Percentiles rank a stretch among this genome's conserved stretches.
phyloP scores from a whole-genome alignment of 306 rosid species.

The Quercus aquifolioides region DNA sequence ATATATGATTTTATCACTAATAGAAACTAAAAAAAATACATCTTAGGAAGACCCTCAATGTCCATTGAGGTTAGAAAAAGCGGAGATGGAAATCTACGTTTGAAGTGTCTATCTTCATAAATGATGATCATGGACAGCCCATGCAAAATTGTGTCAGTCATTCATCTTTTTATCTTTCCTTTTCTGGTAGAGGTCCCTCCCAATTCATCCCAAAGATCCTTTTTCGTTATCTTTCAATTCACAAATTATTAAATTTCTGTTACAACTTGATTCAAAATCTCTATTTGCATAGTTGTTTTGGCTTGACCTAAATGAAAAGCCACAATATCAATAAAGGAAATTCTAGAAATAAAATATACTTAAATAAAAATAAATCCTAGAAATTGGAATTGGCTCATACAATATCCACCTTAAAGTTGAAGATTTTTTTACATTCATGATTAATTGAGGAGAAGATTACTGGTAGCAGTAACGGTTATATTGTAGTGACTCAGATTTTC shows the following conservation, averaged over 20 bases:
- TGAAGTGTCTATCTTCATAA: background rate
- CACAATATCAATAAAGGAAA: slow-evolving; percentile 5
- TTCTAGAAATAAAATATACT: background rate
- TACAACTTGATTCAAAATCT: slow-evolving; percentile 5
- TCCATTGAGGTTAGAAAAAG: background rate
- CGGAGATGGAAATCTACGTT: background rate
- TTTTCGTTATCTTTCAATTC: background rate
- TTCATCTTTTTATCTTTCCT: background rate
- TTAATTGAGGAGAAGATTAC: background rate
- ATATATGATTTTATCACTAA: slow-evolving; percentile 13
- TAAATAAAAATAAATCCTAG: background rate
- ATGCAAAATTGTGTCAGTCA: background rate
- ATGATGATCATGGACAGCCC: background rate
- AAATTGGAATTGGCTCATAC: background rate
- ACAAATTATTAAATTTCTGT: background rate
- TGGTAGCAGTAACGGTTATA: background rate
- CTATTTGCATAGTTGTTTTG: background rate
- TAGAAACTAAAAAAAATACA: background rate
- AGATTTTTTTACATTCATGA: background rate
- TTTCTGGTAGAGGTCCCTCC: background rate
- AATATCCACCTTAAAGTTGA: background rate
- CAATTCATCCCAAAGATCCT: background rate
- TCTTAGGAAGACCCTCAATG: background rate
- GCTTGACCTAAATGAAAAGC: background rate
- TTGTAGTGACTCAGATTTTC: background rate